phyloP scores from a whole-genome alignment of 1,284 basidiomycete genomes.

The Ganoderma boninense region DNA sequence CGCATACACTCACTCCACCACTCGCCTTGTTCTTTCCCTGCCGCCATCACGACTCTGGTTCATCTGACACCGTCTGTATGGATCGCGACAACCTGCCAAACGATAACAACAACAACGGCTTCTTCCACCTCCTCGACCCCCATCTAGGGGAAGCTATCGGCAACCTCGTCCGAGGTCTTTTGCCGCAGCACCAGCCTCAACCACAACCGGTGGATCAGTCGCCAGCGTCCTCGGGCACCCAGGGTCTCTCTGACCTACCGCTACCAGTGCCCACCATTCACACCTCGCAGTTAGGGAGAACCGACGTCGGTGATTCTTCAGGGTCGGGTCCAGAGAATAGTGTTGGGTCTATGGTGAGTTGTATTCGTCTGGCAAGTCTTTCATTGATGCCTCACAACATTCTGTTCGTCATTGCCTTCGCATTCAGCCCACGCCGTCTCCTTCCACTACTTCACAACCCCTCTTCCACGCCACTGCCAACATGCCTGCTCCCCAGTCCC shows the following conservation, averaged over 20 bases:
- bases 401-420: neutral
- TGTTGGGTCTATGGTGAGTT: neutral
- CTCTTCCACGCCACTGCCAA: neutral
- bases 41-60: constrained; percentile 19
- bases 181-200: constrained; percentile 21
- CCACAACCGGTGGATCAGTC: constrained; percentile 5
- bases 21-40: constrained; percentile 22
- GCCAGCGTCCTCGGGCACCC: constrained; percentile 11
- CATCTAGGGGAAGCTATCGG: constrained; percentile 29
- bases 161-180: constrained; percentile 28
- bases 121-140: constrained; percentile 29
- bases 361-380: neutral
- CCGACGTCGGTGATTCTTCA: neutral
- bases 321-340: neutral
- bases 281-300: neutral
- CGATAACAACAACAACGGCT: constrained; percentile 21
- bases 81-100: constrained; percentile 31
- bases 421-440: neutral
- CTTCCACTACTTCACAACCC: neutral
- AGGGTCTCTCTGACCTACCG: constrained; percentile 15
- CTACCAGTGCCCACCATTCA: constrained; percentile 1
- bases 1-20: neutral
- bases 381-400: neutral
- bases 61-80: constrained; percentile 24
- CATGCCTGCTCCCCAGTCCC: neutral